Conservation (phyloP, 495 filamentous ascomycete species). For the Neurospora sp. region DNA sequence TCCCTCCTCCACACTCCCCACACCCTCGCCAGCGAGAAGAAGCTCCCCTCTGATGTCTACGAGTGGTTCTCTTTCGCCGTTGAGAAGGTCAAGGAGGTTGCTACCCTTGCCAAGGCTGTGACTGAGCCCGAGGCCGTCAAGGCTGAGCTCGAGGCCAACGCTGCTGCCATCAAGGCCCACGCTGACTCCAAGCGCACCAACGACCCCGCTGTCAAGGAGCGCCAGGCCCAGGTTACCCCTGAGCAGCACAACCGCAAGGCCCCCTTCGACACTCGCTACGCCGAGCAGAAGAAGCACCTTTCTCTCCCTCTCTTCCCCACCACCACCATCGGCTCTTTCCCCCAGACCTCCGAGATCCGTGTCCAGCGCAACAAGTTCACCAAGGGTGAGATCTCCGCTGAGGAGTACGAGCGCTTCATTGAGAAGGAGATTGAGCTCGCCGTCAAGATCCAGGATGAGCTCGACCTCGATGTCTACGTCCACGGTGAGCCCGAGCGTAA, state of each 20-base stretch:
- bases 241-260: constrained; percentile 88
- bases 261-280: constrained; percentile 68
- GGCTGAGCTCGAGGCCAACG: constrained; percentile 84
- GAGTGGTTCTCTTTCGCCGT: constrained; percentile 98
- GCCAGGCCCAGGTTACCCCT: constrained; percentile 73
- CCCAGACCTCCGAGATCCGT: constrained; percentile 97
- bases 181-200: constrained; percentile 89
- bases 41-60: constrained; percentile 77
- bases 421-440: constrained; percentile 92
- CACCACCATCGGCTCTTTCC: constrained; percentile 98
- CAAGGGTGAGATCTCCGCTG: constrained; percentile 87
- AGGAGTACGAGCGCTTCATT: constrained; percentile 96
- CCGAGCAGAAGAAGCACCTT: constrained; percentile 75
- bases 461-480: constrained; percentile 85
- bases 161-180: constrained; percentile 78
- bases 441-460: constrained; percentile 94
- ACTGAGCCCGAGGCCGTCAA: constrained; percentile 77
- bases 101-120: constrained; percentile 91
- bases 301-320: constrained; percentile 95
- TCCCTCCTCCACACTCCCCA: constrained; percentile 96
- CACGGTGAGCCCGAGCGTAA: constrained; percentile 99
- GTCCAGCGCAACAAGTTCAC: constrained; percentile 92
- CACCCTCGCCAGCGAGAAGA: constrained; percentile 96
- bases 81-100: constrained; percentile 87
- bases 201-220: constrained; percentile 89